These are phyloP conservation scores for Peronospora destructor DNA, from an alignment of 352 stramenopile genomes.

Conservation along the genomic window DNA sequence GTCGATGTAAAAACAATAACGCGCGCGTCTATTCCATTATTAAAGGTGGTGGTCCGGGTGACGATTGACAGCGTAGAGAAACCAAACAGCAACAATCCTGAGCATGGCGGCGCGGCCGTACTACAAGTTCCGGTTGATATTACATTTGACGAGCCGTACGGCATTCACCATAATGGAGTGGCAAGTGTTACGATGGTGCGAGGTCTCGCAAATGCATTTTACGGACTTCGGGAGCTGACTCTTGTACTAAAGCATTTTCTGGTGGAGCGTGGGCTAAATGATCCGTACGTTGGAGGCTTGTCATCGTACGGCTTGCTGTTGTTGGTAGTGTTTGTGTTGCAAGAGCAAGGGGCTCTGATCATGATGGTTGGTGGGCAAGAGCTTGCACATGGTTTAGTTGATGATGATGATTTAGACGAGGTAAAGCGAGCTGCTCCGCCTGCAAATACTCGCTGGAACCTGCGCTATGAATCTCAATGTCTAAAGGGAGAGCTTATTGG, in stretches of 20 bases:
- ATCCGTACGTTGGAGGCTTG: constrained; percentile 86
- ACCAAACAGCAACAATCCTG: neutral
- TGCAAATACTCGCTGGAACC: constrained; percentile 10
- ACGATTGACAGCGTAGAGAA: constrained; percentile 10
- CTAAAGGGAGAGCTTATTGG: constrained; percentile 43
- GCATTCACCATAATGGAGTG: constrained; percentile 58
- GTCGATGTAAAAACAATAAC: constrained; percentile 67
- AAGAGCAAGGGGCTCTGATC: constrained; percentile 52
- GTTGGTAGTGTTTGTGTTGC: constrained; percentile 66
- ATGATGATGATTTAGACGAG: constrained; percentile 23
- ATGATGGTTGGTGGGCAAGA: constrained; percentile 16
- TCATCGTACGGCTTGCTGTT: constrained; percentile 84
- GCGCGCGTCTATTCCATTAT: constrained; percentile 59
- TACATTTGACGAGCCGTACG: constrained; percentile 68
- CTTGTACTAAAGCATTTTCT: constrained; percentile 89
- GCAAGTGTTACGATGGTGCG: constrained; percentile 68
- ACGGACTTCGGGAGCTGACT: constrained; percentile 72
- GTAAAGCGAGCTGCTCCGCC: constrained; percentile 11
- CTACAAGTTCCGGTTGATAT: constrained; percentile 73
- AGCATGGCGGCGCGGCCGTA: neutral
- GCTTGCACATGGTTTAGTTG: constrained; percentile 3
- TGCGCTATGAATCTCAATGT: constrained; percentile 42
- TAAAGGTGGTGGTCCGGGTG: constrained; percentile 65
- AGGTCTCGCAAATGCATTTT: constrained; percentile 57
- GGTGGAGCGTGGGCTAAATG: constrained; percentile 78